Percentiles rank a stretch among this genome's conserved stretches.
Conservation (phyloP, 176 grass and related monocot genomes). For the Secale cereale region DNA sequence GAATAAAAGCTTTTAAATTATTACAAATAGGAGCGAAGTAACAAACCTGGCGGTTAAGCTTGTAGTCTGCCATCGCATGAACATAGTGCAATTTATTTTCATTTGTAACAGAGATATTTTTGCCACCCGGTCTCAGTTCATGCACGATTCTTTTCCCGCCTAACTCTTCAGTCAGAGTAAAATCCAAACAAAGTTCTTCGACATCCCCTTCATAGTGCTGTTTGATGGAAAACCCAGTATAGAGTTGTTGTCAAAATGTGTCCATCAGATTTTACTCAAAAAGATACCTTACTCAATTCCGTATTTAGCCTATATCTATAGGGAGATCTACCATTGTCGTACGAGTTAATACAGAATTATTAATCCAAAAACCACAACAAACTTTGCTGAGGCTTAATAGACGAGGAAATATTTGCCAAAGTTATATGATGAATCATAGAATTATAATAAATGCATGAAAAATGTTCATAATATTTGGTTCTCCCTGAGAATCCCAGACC, state of each 20-base stretch:
- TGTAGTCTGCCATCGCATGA: conserved; percentile 96
- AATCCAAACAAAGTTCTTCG: conserved; percentile 88
- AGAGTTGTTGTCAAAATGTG: conserved; percentile 7
- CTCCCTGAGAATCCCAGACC: neutral
- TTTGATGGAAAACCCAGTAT: conserved; percentile 11
- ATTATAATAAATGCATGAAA: neutral
- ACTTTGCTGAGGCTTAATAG: neutral
- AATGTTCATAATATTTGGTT: neutral
- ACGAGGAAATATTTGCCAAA: conserved; percentile 13
- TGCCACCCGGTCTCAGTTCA: conserved; percentile 95
- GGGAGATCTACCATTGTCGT: neutral
- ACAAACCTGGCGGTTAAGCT: conserved; percentile 84
- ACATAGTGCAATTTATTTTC: conserved; percentile 98
- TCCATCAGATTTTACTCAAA: neutral
- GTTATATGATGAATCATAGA: neutral
- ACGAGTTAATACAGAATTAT: neutral
- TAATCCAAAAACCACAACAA: conserved; percentile 27
- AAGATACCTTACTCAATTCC: neutral
- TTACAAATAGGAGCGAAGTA: neutral
- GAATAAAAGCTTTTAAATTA: conserved; percentile 11
- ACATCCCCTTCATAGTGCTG: conserved; percentile 94
- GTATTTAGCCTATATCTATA: neutral
- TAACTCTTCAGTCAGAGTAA: conserved; percentile 87
- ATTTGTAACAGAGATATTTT: conserved; percentile 77
- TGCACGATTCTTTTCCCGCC: conserved; percentile 77